These are phyloP conservation scores for Cystobasidium sp. DNA, from an alignment of 1,284 basidiomycete genomes.

Conservation along the genomic window DNA sequence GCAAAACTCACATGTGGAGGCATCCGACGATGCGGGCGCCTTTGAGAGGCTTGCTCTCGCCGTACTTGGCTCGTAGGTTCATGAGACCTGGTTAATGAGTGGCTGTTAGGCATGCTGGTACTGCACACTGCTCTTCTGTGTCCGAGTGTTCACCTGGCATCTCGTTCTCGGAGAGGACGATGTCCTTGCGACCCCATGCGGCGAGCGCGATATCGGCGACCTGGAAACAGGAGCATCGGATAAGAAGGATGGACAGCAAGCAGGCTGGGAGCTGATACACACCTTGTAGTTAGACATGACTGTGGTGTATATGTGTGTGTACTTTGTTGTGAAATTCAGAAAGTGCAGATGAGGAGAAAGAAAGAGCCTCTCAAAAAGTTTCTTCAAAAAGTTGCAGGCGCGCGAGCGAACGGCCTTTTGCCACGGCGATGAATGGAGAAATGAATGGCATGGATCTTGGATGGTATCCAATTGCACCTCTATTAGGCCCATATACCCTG, in stretches of 20 bases:
- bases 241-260: neutral
- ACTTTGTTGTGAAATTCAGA: conserved; percentile 20
- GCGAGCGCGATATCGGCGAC: conserved; percentile 49
- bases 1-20: conserved; percentile 75
- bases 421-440: too few relatives aligned
- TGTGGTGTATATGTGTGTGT: neutral
- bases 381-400: too few relatives aligned
- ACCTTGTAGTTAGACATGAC: conserved; percentile 45
- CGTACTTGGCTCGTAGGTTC: conserved; percentile 81
- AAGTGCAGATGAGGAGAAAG: conserved; percentile 1
- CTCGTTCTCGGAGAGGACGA: conserved; percentile 53
- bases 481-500: neutral
- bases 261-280: neutral
- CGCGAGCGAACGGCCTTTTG: too few relatives aligned
- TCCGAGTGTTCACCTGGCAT: conserved; percentile 40
- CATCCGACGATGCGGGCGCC: conserved; percentile 97
- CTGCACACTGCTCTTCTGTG: neutral
- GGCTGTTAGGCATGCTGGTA: too few relatives aligned
- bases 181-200: conserved; percentile 55
- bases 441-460: too few relatives aligned
- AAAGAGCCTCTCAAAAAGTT: conserved; percentile 2
- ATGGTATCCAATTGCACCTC: too few relatives aligned
- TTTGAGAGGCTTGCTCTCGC: conserved; percentile 79
- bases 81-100: conserved; percentile 83
- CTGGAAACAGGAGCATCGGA: conserved; percentile 7